Base-by-base conservation (phyloP, 352 stramenopile genomes). In the Aphanomyces astaci region DNA sequence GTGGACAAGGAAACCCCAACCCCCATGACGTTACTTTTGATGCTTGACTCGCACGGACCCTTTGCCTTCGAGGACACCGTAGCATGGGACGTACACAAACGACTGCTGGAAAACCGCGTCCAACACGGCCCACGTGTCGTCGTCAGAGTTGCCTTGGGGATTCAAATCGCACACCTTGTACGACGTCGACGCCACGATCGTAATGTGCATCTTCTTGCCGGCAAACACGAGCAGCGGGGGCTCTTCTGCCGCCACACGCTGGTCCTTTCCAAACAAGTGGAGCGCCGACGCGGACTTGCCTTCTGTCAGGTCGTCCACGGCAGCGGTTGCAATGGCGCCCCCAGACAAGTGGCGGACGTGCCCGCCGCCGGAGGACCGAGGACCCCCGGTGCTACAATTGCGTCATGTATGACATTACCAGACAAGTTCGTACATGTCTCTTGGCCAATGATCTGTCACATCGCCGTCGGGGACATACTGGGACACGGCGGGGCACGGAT, bases 101-200 rank as follows among this genome's bases (percentile, higher is more conserved):
- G 62, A 59, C 27, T 68, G 62, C 51, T 68, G 24, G 22, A 60
- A 68, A 2, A 62, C 51, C 1, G 62, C 62, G 19, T 68, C 51
- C 1, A 68, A n/a, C 22, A 51, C 49, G 19, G 40, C 62, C 62
- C 62, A 68, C 10, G 62, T 68, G 32, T 68, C 62, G 19, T 39
- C 22, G 4, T 27, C 22, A n/a, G 30, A n/a, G 33, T 68, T 24
- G n/a, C 62, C 62, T 49, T 57, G 43, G 11, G 62, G 62, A 31
- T 68, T 68, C 17, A 52, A 13, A 43, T 68, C 62, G 36, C 62
- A 68, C 19, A 68, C 49, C 25, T 68, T 68, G 48, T 68, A 68
- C 30, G 62, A 68, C 13, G 62, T 68, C 5, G 46, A 51, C n/a
- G 62, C 62, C 7, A 68, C 62, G 51, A 68, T 68, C 24, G 30